These are phyloP conservation scores for Epichloe amarillans DNA, from an alignment of 2,329 filamentous ascomycete species.

Conservation along the genomic window DNA sequence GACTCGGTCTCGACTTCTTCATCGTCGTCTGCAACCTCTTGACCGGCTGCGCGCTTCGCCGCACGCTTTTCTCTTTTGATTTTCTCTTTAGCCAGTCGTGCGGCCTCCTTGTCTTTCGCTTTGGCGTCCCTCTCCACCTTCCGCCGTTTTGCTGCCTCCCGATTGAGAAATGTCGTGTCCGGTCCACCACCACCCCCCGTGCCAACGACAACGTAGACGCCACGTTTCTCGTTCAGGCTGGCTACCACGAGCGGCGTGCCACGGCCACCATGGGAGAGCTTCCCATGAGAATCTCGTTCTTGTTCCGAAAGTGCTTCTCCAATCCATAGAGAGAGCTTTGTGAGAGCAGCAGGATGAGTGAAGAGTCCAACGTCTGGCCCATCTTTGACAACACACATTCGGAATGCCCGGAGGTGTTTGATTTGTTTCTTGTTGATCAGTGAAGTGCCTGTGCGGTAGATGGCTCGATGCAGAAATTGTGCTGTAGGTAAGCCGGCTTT, in stretches of 20 bases:
- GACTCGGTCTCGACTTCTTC: constrained; percentile 34
- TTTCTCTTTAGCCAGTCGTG: constrained; percentile 41
- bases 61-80: constrained; percentile 47
- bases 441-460: constrained; percentile 82
- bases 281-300: constrained; percentile 63
- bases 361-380: constrained; percentile 86
- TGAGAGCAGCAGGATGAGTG: constrained; percentile 81
- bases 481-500: constrained; percentile 68
- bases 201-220: constrained; percentile 85
- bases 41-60: constrained; percentile 34
- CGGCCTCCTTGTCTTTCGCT: constrained; percentile 47
- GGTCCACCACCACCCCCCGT: constrained; percentile 77
- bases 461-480: constrained; percentile 80
- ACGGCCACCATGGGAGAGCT: constrained; percentile 52
- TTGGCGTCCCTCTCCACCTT: constrained; percentile 51
- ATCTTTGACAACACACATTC: constrained; percentile 92
- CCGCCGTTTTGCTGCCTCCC: constrained; percentile 50
- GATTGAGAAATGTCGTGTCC: constrained; percentile 54
- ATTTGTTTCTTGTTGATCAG: constrained; percentile 91
- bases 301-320: constrained; percentile 84
- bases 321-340: constrained; percentile 88
- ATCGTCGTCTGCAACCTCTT: constrained; percentile 34
- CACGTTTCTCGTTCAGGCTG: constrained; percentile 72
- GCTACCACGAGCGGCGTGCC: constrained; percentile 83
- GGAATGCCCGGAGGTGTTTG: constrained; percentile 79